phyloP scores from a whole-genome alignment of 306 rosid genomes.

The Lathyrus tuberosus region DNA sequence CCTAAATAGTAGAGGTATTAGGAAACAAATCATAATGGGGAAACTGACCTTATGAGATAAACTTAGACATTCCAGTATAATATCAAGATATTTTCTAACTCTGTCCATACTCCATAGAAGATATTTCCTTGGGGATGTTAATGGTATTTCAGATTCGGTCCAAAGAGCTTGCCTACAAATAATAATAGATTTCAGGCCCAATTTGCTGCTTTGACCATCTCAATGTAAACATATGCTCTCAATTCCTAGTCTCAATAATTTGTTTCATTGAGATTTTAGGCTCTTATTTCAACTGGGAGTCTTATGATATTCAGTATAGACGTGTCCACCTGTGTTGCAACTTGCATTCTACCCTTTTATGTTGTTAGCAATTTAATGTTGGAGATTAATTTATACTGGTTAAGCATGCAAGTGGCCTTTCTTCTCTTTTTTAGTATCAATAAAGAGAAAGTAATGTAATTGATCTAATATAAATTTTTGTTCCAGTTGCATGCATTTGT shows the following conservation, averaged over 20 bases:
- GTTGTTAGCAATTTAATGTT: slow-evolving; percentile 31
- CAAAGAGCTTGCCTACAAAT: slow-evolving; percentile 7
- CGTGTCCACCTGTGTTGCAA: slow-evolving; percentile 26
- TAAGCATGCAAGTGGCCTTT: slow-evolving; percentile 27
- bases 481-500: slow-evolving; percentile 97
- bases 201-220: slow-evolving; percentile 22
- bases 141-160: slow-evolving; percentile 26
- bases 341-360: slow-evolving; percentile 26
- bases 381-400: slow-evolving; percentile 25
- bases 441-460: slow-evolving; percentile 32
- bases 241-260: background rate
- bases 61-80: background rate
- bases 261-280: background rate
- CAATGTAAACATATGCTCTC: slow-evolving; percentile 13
- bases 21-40: background rate
- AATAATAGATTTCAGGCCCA: slow-evolving; percentile 32
- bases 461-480: slow-evolving; percentile 46
- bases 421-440: slow-evolving; percentile 36
- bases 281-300: slow-evolving; percentile 20
- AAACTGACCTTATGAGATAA: background rate
- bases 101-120: slow-evolving; percentile 2
- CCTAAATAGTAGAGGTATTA: background rate
- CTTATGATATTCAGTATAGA: slow-evolving; percentile 12
- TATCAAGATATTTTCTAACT: background rate
- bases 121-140: slow-evolving; percentile 9